Evolutionary conservation across 495 filamentous ascomycete species (phyloP).

Genomic region (Tuber indicum): DNA sequence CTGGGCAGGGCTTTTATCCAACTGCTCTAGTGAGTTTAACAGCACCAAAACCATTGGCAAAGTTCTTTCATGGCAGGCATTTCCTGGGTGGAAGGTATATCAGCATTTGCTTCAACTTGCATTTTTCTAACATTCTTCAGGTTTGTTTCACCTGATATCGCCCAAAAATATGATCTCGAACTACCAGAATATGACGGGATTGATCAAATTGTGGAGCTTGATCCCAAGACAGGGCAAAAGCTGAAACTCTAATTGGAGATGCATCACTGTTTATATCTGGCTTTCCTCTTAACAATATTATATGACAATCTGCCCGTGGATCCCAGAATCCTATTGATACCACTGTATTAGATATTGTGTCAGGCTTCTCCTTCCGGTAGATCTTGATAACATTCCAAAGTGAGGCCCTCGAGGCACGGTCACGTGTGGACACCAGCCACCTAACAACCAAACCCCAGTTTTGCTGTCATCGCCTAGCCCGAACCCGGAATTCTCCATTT

Average conservation of each 20-base stretch:
- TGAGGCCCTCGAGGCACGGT: not conserved
- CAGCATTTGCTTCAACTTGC: slow-evolving; percentile 38
- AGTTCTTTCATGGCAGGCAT: slow-evolving; percentile 64
- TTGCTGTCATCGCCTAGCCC: slow-evolving; percentile 1
- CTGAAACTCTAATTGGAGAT: slow-evolving; percentile 5
- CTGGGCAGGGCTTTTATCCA: slow-evolving; percentile 74
- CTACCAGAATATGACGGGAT: slow-evolving; percentile 76
- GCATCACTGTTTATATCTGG: not conserved
- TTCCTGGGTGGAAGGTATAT: slow-evolving; percentile 67
- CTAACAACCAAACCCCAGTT: slow-evolving; percentile 1
- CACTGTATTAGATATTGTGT: not conserved
- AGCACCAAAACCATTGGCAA: slow-evolving; percentile 88
- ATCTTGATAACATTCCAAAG: not conserved
- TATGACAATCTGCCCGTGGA: not conserved
- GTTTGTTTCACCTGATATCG: slow-evolving; percentile 72
- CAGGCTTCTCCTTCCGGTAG: not conserved
- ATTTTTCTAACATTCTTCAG: slow-evolving; percentile 43
- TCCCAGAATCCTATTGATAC: not conserved
- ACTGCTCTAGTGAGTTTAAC: slow-evolving; percentile 76
- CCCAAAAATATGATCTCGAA: slow-evolving; percentile 80
- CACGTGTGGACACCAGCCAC: not conserved
- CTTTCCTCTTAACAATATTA: not conserved
- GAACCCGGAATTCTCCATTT: slow-evolving; percentile 3
- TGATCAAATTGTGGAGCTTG: slow-evolving; percentile 80
- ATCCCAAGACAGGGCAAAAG: slow-evolving; percentile 14